A percentile compares a stretch with the other conserved stretches of the same genome.
These are phyloP conservation scores for Tephrocybe sp. DNA, from an alignment of 768 basidiomycete genomes.

Conservation along the genomic window DNA sequence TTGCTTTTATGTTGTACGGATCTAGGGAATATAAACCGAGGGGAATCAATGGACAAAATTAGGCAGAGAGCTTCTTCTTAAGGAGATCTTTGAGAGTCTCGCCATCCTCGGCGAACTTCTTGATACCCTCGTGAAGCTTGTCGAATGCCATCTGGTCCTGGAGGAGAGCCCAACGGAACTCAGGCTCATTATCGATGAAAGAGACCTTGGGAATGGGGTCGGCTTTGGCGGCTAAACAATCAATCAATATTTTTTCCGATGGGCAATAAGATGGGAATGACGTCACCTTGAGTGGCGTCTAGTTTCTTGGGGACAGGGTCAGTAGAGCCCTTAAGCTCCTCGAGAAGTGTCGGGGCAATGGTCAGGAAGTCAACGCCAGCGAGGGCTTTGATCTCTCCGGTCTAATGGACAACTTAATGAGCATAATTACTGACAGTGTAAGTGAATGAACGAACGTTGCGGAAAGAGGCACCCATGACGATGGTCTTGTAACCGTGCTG, in stretches of 20 bases:
- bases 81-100: conserved; percentile 83
- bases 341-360: conserved; percentile 86
- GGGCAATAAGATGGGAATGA: conserved; percentile 9
- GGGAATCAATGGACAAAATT: conserved; percentile 11
- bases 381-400: conserved; percentile 90
- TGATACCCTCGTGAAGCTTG: conserved; percentile 97
- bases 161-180: conserved; percentile 94
- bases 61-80: conserved; percentile 64
- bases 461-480: conserved; percentile 99
- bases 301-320: conserved; percentile 84
- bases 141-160: conserved; percentile 98
- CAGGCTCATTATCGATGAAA: conserved; percentile 89
- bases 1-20: too few relatives aligned
- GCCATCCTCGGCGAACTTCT: conserved; percentile 97
- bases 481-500: conserved; percentile 98
- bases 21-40: too few relatives aligned
- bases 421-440: conserved; percentile 1
- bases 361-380: conserved; percentile 98
- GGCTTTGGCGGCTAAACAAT: conserved; percentile 45
- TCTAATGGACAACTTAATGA: conserved; percentile 37
- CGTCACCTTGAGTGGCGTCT: conserved; percentile 59
- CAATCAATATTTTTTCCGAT: conserved; percentile 3
- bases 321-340: conserved; percentile 86
- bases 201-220: conserved; percentile 76
- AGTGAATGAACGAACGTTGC: conserved; percentile 66